Percentiles rank a stretch among this genome's conserved stretches.
These are phyloP conservation scores for Sclerotinia borealis DNA, from an alignment of 2,329 filamentous ascomycete species.

Conservation along the genomic window DNA sequence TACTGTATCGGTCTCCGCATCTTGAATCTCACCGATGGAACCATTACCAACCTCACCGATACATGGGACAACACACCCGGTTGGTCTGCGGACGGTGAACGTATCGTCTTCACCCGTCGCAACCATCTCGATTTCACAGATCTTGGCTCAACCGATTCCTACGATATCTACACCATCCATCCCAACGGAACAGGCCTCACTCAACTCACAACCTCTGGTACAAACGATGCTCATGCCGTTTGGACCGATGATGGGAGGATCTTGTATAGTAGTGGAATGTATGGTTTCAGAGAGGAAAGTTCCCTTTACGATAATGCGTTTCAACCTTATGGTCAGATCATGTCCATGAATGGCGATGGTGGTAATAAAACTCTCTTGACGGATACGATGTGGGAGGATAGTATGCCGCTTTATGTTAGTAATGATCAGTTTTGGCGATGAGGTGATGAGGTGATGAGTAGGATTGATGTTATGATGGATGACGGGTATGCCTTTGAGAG, in stretches of 20 bases:
- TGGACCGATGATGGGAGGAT: conserved; percentile 40
- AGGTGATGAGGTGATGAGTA: no score
- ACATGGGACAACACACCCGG: conserved; percentile 37
- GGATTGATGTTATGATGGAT: no score
- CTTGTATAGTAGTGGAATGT: conserved; percentile 38
- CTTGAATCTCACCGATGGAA: conserved; percentile 27
- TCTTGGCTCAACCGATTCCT: conserved; percentile 23
- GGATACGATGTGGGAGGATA: conserved; percentile 33
- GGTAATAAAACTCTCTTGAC: conserved; percentile 30
- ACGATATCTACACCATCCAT: conserved; percentile 38
- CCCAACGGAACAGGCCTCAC: conserved; percentile 37
- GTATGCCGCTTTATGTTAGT: conserved; percentile 29
- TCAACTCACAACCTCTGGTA: conserved; percentile 32
- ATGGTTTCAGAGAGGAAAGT: conserved; percentile 39
- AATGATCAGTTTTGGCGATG: conserved; percentile 17
- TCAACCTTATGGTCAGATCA: conserved; percentile 41
- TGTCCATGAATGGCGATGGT: conserved; percentile 40
- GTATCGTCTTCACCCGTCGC: conserved; percentile 37
- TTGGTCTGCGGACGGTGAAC: conserved; percentile 36
- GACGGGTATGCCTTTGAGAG: no score
- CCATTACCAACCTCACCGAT: conserved; percentile 32
- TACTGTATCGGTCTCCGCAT: conserved; percentile 32
- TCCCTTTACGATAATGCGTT: conserved; percentile 39
- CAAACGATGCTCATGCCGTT: conserved; percentile 41
- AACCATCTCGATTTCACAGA: conserved; percentile 22